Evolutionary conservation across 2,329 filamentous ascomycete species (phyloP).

Genomic region (Neofusicoccum cordaticola): DNA sequence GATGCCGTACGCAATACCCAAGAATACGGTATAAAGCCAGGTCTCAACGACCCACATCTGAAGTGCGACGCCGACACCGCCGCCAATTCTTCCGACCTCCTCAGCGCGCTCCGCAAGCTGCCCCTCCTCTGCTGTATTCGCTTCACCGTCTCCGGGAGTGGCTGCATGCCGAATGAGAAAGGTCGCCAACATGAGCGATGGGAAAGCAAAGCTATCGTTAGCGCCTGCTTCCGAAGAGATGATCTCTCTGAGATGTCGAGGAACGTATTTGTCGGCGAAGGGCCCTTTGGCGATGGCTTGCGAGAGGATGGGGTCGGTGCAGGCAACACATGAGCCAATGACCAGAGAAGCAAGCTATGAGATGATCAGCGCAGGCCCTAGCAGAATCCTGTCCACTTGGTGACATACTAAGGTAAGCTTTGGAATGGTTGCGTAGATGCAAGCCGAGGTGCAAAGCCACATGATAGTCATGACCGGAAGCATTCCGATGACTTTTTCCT

Average conservation of each 20-base stretch:
- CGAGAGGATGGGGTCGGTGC: constrained; percentile 61
- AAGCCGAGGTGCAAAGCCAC: constrained; percentile 59
- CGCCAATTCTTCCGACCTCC: background rate
- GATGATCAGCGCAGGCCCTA: background rate
- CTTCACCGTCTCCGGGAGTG: constrained; percentile 29
- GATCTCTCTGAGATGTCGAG: constrained; percentile 56
- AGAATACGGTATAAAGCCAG: constrained; percentile 57
- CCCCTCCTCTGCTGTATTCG: constrained; percentile 51
- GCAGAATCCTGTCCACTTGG: background rate
- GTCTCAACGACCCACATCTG: constrained; percentile 60
- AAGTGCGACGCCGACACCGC: constrained; percentile 51
- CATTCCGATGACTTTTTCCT: constrained; percentile 55
- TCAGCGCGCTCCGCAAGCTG: background rate
- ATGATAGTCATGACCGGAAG: constrained; percentile 61
- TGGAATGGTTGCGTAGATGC: constrained; percentile 55
- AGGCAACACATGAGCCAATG: constrained; percentile 60
- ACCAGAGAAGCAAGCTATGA: constrained; percentile 51
- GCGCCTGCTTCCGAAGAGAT: constrained; percentile 62
- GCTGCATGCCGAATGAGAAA: constrained; percentile 57
- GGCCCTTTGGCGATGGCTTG: constrained; percentile 62
- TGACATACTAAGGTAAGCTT: constrained; percentile 47
- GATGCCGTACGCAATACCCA: constrained; percentile 53
- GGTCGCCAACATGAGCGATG: constrained; percentile 58
- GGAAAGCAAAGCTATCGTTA: constrained; percentile 63
- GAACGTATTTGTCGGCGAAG: constrained; percentile 61